A percentile compares a stretch with the other conserved stretches of the same genome.
phyloP scores from a whole-genome alignment of 2,329 filamentous ascomycete genomes.

The Pseudonectria buxi region DNA sequence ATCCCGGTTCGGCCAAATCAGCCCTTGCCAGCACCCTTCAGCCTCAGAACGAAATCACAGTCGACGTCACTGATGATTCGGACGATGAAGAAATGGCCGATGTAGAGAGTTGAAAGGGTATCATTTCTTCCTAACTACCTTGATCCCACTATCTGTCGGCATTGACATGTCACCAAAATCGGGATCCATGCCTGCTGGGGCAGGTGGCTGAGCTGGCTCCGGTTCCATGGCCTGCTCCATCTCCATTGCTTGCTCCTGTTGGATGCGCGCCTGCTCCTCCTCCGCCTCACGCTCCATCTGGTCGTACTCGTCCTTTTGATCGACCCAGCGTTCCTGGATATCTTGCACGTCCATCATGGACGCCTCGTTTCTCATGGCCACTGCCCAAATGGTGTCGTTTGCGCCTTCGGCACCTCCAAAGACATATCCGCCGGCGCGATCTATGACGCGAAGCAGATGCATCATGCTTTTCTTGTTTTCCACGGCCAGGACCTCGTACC shows the following conservation, averaged over 20 bases:
- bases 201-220: constrained; percentile 14
- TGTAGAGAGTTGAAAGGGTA: constrained; percentile 35
- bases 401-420: constrained; percentile 87
- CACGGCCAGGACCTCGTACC: constrained; percentile 88
- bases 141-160: constrained; percentile 59
- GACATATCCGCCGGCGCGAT: constrained; percentile 86
- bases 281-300: constrained; percentile 66
- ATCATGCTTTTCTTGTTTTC: constrained; percentile 98
- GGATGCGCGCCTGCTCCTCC: constrained; percentile 62
- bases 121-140: constrained; percentile 62
- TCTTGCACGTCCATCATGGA: constrained; percentile 76
- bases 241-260: constrained; percentile 32
- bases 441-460: constrained; percentile 79
- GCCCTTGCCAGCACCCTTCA: constrained; percentile 13
- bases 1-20: constrained; percentile 14
- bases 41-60: constrained; percentile 29
- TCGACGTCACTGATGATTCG: constrained; percentile 39
- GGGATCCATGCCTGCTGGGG: constrained; percentile 30
- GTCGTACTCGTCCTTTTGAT: constrained; percentile 83
- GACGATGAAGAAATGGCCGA: constrained; percentile 39
- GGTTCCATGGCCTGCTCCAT: constrained; percentile 21
- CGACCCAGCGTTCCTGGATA: constrained; percentile 93
- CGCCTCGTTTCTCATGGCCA: constrained; percentile 76
- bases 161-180: constrained; percentile 48
- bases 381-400: constrained; percentile 95